Conservation (phyloP, 176 grass and related monocot genomes). For the Bothriochloa decipiens region DNA sequence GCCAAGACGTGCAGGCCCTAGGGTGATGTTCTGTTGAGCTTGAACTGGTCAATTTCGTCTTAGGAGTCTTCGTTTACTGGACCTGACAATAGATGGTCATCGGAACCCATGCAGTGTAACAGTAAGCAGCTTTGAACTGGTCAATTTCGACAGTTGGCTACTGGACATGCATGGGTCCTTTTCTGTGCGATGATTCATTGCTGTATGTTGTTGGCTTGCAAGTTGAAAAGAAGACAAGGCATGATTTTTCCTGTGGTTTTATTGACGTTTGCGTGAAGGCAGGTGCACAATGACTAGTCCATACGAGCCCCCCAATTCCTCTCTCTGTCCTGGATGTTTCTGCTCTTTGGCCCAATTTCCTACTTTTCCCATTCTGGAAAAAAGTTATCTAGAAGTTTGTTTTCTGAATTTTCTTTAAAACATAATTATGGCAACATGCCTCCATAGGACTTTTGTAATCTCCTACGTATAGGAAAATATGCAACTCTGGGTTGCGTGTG, state of each 20-base stretch:
- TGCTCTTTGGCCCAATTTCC: neutral
- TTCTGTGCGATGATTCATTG: neutral
- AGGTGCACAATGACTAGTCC: neutral
- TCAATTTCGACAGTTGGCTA: neutral
- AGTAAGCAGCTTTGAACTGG: neutral
- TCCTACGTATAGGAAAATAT: too few relatives aligned
- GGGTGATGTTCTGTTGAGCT: conserved; percentile 36
- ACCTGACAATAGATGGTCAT: neutral
- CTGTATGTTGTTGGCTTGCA: neutral
- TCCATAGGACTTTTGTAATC: too few relatives aligned
- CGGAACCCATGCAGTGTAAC: neutral
- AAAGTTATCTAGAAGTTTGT: too few relatives aligned
- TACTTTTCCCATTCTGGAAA: too few relatives aligned
- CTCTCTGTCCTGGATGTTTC: neutral
- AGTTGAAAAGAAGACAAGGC: neutral
- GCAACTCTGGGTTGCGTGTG: too few relatives aligned
- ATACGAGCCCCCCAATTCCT: neutral
- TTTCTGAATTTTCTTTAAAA: too few relatives aligned
- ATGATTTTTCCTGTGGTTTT: neutral
- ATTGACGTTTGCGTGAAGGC: neutral
- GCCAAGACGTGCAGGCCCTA: conserved; percentile 9
- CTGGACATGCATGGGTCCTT: neutral
- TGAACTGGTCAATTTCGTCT: too few relatives aligned
- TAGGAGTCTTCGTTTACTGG: neutral
- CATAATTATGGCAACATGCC: neutral